A percentile compares a stretch with the other conserved stretches of the same genome.
phyloP scores from a whole-genome alignment of 306 rosid genomes.

The Hippophae tibetana region DNA sequence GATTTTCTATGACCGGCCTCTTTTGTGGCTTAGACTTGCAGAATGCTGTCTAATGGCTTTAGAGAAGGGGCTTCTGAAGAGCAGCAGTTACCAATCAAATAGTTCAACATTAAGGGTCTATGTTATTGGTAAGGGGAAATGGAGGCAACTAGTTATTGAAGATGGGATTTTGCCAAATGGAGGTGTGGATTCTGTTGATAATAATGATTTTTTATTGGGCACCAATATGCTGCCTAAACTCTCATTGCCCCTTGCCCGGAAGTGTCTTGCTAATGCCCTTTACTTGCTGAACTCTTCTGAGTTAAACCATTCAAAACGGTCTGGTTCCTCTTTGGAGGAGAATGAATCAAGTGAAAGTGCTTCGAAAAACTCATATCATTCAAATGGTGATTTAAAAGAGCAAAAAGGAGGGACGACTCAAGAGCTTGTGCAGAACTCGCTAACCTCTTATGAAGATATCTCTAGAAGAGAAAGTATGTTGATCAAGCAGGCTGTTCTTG shows the following conservation, averaged over 20 bases:
- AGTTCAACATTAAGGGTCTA: slow-evolving; percentile 52
- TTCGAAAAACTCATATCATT: slow-evolving; percentile 38
- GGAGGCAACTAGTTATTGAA: slow-evolving; percentile 86
- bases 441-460: slow-evolving; percentile 55
- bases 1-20: slow-evolving; percentile 73
- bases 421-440: slow-evolving; percentile 83
- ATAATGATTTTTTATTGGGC: slow-evolving; percentile 32
- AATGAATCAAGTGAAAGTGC: slow-evolving; percentile 46
- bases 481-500: slow-evolving; percentile 84
- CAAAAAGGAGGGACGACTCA: slow-evolving; percentile 72
- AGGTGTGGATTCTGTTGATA: slow-evolving; percentile 27
- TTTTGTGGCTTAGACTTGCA: slow-evolving; percentile 93
- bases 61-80: slow-evolving; percentile 57
- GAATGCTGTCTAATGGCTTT: slow-evolving; percentile 98
- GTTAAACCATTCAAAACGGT: slow-evolving; percentile 28
- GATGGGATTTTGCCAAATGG: slow-evolving; percentile 51
- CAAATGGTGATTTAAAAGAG: slow-evolving; percentile 80
- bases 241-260: slow-evolving; percentile 71
- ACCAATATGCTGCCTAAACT: slow-evolving; percentile 58
- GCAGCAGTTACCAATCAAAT: slow-evolving; percentile 32
- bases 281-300: slow-evolving; percentile 49
- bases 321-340: slow-evolving; percentile 54
- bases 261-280: slow-evolving; percentile 68
- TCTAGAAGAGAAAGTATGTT: slow-evolving; percentile 56
- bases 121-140: slow-evolving; percentile 81